Conservation (phyloP, 352 stramenopile species). For the Salisapilia sapeloensis region DNA sequence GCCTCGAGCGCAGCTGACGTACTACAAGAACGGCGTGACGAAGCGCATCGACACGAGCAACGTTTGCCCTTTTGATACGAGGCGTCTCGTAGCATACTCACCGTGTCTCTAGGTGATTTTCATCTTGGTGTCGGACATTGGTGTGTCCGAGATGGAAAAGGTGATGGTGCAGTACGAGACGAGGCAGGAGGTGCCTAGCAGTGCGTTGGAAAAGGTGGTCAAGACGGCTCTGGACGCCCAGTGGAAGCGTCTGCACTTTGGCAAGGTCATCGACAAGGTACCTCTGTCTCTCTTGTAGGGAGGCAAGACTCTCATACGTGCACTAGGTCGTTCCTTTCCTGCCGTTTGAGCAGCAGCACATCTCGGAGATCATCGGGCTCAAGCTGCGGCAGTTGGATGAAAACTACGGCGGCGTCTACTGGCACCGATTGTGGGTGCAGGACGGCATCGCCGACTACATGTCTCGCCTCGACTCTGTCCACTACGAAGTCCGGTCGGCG, state of each 20-base stretch:
- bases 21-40: constrained; percentile 48
- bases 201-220: constrained; percentile 51
- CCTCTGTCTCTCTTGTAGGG: background rate
- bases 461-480: constrained; percentile 51
- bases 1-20: constrained; percentile 44
- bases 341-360: constrained; percentile 71
- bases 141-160: constrained; percentile 64
- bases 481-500: constrained; percentile 48
- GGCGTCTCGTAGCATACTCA: background rate
- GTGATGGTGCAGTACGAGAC: constrained; percentile 68
- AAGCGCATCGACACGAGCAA: constrained; percentile 59
- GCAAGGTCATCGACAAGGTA: constrained; percentile 79
- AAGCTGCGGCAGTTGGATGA: constrained; percentile 63
- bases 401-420: constrained; percentile 62
- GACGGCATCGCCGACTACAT: constrained; percentile 39
- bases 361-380: constrained; percentile 60
- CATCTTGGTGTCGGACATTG: constrained; percentile 81
- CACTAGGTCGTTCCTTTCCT: constrained; percentile 73
- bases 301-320: constrained; percentile 1
- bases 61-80: constrained; percentile 4
- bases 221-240: constrained; percentile 66
- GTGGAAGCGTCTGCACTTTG: constrained; percentile 80
- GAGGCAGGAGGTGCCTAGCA: constrained; percentile 40
- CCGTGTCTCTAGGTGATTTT: constrained; percentile 50
- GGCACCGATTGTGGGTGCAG: constrained; percentile 48